Evolutionary conservation across 2,329 filamentous ascomycete genomes (phyloP).

Genomic region (Fusarium mundagurra): DNA sequence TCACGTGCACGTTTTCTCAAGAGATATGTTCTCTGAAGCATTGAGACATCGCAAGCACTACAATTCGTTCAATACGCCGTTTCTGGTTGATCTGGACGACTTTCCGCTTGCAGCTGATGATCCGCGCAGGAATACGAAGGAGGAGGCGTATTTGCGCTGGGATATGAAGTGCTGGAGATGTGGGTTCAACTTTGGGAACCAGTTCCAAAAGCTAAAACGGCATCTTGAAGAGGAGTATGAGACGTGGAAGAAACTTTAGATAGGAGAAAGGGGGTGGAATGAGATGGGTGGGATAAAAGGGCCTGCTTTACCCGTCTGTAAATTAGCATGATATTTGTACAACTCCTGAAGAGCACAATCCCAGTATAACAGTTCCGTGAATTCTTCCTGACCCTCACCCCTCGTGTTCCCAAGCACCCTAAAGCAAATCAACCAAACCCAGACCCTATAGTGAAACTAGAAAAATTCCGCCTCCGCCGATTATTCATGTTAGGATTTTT

Average conservation of each 20-base stretch:
- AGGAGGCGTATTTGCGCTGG: constrained; percentile 67
- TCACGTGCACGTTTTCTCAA: constrained; percentile 87
- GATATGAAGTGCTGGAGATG: constrained; percentile 90
- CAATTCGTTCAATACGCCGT: constrained; percentile 87
- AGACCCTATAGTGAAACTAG: constrained; percentile 1
- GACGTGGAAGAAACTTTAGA: constrained; percentile 74
- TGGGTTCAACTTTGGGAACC: constrained; percentile 75
- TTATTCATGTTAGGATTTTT: background rate
- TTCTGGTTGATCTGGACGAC: constrained; percentile 80
- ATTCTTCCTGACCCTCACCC: background rate
- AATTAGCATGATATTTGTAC: constrained; percentile 21
- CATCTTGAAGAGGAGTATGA: constrained; percentile 82
- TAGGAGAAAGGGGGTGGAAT: background rate
- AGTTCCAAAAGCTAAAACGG: constrained; percentile 76
- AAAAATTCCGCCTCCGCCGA: background rate
- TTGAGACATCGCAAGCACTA: constrained; percentile 89
- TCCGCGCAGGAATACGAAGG: constrained; percentile 64
- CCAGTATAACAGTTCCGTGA: constrained; percentile 6
- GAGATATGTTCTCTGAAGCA: constrained; percentile 77
- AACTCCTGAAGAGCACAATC: constrained; percentile 22
- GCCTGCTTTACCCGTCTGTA: constrained; percentile 27
- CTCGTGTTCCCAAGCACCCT: background rate
- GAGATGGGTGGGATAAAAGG: constrained; percentile 15
- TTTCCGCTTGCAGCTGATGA: constrained; percentile 80
- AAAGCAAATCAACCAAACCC: constrained; percentile 1